phyloP scores from a whole-genome alignment of 805 yeast species.

The Nadsonia fulvescens region DNA sequence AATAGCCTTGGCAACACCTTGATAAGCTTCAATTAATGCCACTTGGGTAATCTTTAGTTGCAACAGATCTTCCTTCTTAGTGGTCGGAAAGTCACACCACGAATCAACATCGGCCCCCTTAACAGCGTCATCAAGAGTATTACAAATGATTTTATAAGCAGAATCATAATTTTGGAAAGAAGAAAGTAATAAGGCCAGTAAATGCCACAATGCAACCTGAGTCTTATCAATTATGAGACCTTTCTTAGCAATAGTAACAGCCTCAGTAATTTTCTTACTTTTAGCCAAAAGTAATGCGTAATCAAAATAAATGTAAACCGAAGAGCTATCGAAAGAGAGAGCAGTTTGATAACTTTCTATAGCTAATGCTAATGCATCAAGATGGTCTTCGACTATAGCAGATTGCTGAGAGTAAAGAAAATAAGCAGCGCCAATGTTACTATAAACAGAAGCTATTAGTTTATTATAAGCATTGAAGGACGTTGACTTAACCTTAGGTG shows the following conservation, averaged over 20 bases:
- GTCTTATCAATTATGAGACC: constrained; percentile 25
- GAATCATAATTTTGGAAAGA: constrained; percentile 38
- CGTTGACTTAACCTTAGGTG: constrained; percentile 1
- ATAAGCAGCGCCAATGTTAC: no score
- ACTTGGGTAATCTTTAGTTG: constrained; percentile 63
- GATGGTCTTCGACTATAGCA: no score
- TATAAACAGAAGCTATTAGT: no score
- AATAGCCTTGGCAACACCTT: constrained; percentile 40
- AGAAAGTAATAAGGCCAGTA: constrained; percentile 45
- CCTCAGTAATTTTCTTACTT: constrained; percentile 10
- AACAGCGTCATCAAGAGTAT: constrained; percentile 29
- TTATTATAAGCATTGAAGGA: no score
- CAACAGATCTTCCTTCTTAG: constrained; percentile 27
- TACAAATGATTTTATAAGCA: constrained; percentile 37
- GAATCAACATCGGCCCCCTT: no score
- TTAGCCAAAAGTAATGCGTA: constrained; percentile 17
- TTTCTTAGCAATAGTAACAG: constrained; percentile 12
- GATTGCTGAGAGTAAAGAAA: no score
- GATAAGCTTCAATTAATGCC: constrained; percentile 42
- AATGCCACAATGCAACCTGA: constrained; percentile 46
- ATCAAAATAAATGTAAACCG: constrained; percentile 9
- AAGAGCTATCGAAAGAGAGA: no score
- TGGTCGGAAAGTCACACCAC: no score
- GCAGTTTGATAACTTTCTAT: no score
- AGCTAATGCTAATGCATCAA: no score